phyloP scores from a whole-genome alignment of 306 rosid species.

The Trifolium pratense region DNA sequence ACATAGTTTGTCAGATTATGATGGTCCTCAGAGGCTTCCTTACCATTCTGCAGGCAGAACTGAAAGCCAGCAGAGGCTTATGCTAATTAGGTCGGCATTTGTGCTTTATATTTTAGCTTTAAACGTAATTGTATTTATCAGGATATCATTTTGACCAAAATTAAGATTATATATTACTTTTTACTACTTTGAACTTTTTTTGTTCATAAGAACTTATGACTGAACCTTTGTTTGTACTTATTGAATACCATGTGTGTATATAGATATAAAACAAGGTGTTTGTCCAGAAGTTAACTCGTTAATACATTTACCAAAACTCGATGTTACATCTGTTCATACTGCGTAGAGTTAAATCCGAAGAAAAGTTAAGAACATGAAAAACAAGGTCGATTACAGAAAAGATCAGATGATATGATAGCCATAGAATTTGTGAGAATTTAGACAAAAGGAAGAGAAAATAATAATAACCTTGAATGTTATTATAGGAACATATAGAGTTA shows the following conservation, averaged over 20 bases:
- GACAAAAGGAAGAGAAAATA: not conserved
- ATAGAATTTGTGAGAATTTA: not conserved
- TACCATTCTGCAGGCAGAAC: slow-evolving; percentile 65
- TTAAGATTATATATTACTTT: slow-evolving; percentile 35
- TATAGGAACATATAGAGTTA: not conserved
- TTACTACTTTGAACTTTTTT: not conserved
- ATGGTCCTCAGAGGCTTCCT: slow-evolving; percentile 66
- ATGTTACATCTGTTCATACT: not conserved
- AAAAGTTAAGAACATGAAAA: not conserved
- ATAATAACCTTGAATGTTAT: not conserved
- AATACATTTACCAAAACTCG: slow-evolving; percentile 8
- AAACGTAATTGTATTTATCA: slow-evolving; percentile 79
- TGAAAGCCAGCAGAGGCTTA: slow-evolving; percentile 80
- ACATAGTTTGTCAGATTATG: slow-evolving; percentile 59
- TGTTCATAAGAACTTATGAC: not conserved
- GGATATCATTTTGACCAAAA: slow-evolving; percentile 65
- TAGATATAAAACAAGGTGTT: slow-evolving; percentile 10
- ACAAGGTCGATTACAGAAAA: slow-evolving; percentile 4
- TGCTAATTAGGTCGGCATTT: slow-evolving; percentile 84
- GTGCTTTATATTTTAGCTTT: slow-evolving; percentile 88
- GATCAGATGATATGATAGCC: not conserved
- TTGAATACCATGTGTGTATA: slow-evolving; percentile 22
- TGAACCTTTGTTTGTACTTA: slow-evolving; percentile 28
- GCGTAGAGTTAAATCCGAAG: not conserved
- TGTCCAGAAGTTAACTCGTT: slow-evolving; percentile 25